Conservation (phyloP, 208 protist species). For the Acanthamoeba royreba region DNA sequence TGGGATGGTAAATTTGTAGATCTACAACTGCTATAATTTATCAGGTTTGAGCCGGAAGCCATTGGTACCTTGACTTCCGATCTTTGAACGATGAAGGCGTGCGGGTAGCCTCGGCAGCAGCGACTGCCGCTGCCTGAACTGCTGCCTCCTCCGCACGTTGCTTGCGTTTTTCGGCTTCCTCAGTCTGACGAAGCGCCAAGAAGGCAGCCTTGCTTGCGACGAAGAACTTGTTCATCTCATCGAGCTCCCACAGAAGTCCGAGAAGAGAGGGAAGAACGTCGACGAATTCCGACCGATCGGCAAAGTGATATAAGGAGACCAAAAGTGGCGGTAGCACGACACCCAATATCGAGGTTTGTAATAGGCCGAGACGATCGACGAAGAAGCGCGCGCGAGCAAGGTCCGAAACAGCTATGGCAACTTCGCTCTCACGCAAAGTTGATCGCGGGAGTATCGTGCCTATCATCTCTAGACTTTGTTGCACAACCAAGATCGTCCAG, state of each 20-base stretch:
- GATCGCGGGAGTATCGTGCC: neutral
- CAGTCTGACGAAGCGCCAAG: neutral
- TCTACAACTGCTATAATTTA: too few relatives aligned
- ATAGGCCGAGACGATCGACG: neutral
- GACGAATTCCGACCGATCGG: neutral
- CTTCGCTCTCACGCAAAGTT: neutral
- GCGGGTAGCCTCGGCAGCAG: too few relatives aligned
- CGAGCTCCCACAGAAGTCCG: neutral
- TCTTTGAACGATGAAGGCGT: too few relatives aligned
- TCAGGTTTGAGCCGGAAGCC: too few relatives aligned
- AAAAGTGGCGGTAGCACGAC: neutral
- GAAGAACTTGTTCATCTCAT: conserved; percentile 36
- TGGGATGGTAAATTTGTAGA: too few relatives aligned
- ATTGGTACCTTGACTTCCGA: too few relatives aligned
- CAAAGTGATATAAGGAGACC: neutral
- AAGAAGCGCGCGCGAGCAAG: neutral
- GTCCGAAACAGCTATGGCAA: neutral
- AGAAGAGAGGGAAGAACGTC: neutral
- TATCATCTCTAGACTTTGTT: neutral
- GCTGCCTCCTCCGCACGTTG: neutral
- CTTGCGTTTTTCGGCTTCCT: neutral
- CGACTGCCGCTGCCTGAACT: neutral
- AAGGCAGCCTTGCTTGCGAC: neutral
- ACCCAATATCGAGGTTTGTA: neutral
- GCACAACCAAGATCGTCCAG: neutral